Percentiles rank a stretch among this genome's conserved stretches.
Conservation (phyloP, 2,329 filamentous ascomycete genomes). For the Phyllosticta paracitricarpa region DNA sequence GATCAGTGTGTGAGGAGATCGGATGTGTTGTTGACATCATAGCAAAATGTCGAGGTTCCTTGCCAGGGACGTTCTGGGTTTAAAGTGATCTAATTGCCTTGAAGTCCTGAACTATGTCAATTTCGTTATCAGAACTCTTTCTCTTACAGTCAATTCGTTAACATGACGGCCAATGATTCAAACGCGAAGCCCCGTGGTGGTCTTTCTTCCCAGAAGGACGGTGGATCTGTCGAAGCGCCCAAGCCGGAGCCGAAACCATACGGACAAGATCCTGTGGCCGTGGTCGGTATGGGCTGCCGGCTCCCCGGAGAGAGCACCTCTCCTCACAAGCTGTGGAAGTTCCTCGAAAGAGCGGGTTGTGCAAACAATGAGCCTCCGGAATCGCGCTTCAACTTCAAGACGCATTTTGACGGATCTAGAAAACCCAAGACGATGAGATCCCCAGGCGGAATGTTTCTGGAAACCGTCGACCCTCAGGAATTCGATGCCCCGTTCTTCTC, state of each 20-base stretch:
- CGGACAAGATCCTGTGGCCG: constrained; percentile 14
- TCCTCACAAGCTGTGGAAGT: constrained; percentile 11
- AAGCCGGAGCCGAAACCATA: neutral
- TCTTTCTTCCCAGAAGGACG: too few species aligned
- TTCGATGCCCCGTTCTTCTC: constrained; percentile 28
- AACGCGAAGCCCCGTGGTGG: too few species aligned
- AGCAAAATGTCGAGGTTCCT: too few species aligned
- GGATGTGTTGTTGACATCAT: too few species aligned
- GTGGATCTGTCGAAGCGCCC: neutral
- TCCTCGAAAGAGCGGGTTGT: constrained; percentile 19
- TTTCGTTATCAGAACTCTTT: too few species aligned
- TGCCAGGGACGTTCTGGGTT: too few species aligned
- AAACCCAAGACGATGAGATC: constrained; percentile 27
- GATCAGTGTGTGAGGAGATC: too few species aligned
- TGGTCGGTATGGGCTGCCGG: constrained; percentile 13
- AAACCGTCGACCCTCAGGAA: constrained; percentile 21
- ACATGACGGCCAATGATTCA: too few species aligned
- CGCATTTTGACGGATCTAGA: constrained; percentile 22
- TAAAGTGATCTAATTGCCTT: too few species aligned
- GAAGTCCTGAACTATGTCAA: too few species aligned
- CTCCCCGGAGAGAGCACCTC: constrained; percentile 9
- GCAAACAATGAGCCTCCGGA: constrained; percentile 19
- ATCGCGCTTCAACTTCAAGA: constrained; percentile 22
- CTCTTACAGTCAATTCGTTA: too few species aligned
- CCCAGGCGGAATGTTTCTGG: constrained; percentile 32